A percentile compares a stretch with the other conserved stretches of the same genome.
Evolutionary conservation across 2,329 filamentous ascomycete genomes (phyloP).

Genomic region (Nothopassalora personata): DNA sequence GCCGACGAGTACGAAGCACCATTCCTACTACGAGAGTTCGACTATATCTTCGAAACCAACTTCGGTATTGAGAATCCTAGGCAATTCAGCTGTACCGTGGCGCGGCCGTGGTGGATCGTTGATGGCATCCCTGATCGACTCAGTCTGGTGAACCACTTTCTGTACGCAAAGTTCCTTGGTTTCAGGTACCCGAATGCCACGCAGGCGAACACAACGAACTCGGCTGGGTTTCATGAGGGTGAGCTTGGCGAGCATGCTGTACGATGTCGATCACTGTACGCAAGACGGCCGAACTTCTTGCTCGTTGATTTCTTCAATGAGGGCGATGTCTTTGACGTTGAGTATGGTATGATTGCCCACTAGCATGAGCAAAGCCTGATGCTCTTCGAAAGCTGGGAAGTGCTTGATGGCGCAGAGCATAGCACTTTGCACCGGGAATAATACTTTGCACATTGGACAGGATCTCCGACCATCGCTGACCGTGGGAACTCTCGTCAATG

Average conservation of each 20-base stretch:
- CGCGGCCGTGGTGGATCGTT: conserved; percentile 38
- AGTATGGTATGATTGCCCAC: conserved; percentile 28
- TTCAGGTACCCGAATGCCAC: conserved; percentile 40
- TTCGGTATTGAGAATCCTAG: conserved; percentile 34
- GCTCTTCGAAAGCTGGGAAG: too few species aligned
- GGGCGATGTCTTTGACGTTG: conserved; percentile 27
- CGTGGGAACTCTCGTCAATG: too few species aligned
- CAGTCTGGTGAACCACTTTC: conserved; percentile 45
- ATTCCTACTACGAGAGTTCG: conserved; percentile 35
- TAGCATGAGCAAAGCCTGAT: neutral
- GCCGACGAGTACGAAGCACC: conserved; percentile 35
- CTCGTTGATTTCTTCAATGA: conserved; percentile 37
- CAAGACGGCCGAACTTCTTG: conserved; percentile 38
- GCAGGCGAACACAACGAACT: conserved; percentile 40
- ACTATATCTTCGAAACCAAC: conserved; percentile 45
- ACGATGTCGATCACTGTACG: conserved; percentile 36
- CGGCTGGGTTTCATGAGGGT: conserved; percentile 36
- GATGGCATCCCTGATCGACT: conserved; percentile 36
- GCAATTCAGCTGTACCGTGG: conserved; percentile 34
- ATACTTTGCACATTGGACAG: too few species aligned
- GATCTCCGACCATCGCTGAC: too few species aligned
- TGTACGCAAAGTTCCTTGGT: conserved; percentile 41
- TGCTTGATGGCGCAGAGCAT: too few species aligned
- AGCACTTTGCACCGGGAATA: too few species aligned
- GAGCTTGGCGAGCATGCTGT: conserved; percentile 41